A percentile compares a stretch with the other conserved stretches of the same genome.
Conservation (phyloP, 495 filamentous ascomycete genomes). For the Thozetella sp. region DNA sequence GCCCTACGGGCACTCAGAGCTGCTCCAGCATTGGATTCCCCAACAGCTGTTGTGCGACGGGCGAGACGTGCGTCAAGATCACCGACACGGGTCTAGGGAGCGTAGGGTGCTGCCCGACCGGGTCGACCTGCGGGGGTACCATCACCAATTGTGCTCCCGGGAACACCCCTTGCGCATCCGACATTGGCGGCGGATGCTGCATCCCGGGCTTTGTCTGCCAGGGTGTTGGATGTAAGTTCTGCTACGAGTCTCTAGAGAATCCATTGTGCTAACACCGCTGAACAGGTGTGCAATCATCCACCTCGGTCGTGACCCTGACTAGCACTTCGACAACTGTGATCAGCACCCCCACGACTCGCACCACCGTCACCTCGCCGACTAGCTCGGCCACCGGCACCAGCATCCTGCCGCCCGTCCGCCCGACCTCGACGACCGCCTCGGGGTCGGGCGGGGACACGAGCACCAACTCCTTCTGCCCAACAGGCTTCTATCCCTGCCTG, state of each 20-base stretch:
- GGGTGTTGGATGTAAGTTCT: slow-evolving; percentile 76
- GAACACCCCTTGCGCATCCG: slow-evolving; percentile 68
- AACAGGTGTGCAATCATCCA: slow-evolving; percentile 28
- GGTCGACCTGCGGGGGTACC: slow-evolving; percentile 65
- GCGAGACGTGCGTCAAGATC: slow-evolving; percentile 71
- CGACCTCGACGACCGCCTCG: slow-evolving; percentile 30
- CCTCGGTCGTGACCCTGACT: slow-evolving; percentile 26
- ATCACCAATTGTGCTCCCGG: slow-evolving; percentile 65
- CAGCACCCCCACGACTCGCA: slow-evolving; percentile 20
- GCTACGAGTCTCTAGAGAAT: background rate
- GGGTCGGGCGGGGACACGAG: slow-evolving; percentile 3
- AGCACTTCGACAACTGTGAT: slow-evolving; percentile 36
- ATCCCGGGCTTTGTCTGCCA: slow-evolving; percentile 78
- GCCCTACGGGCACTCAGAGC: slow-evolving; percentile 66
- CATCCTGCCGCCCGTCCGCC: slow-evolving; percentile 34
- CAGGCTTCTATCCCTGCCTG: slow-evolving; percentile 58
- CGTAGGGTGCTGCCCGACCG: slow-evolving; percentile 85
- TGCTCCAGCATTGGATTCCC: slow-evolving; percentile 72
- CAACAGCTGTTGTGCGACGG: slow-evolving; percentile 73
- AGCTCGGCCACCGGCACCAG: slow-evolving; percentile 24
- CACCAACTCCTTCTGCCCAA: slow-evolving; percentile 51
- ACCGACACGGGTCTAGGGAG: slow-evolving; percentile 71
- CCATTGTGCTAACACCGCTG: background rate
- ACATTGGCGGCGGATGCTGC: slow-evolving; percentile 84
- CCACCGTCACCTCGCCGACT: slow-evolving; percentile 25